These are phyloP conservation scores for Fusarium sp. DNA, from an alignment of 2,329 filamentous ascomycete genomes.

Conservation along the genomic window DNA sequence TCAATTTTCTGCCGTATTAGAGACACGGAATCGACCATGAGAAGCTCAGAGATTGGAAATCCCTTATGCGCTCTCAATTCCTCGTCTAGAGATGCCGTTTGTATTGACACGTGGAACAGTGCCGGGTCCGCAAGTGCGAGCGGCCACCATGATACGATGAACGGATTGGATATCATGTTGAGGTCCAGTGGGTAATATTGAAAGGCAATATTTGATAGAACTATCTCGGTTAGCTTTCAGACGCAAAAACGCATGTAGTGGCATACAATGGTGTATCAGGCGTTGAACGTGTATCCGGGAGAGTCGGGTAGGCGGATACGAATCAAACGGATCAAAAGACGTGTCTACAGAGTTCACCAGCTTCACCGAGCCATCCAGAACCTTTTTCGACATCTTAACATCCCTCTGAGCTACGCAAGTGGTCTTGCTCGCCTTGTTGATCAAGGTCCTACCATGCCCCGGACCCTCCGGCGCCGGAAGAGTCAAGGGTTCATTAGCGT, in stretches of 20 bases:
- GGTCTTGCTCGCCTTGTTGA: not conserved
- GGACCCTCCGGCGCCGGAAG: slow-evolving; percentile 26
- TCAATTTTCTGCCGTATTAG: slow-evolving; percentile 63
- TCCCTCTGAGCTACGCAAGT: not conserved
- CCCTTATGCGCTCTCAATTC: slow-evolving; percentile 64
- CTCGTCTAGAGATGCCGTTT: slow-evolving; percentile 68
- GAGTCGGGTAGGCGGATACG: slow-evolving; percentile 65
- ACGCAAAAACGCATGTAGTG: not conserved
- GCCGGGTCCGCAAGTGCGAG: slow-evolving; percentile 66
- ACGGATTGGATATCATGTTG: slow-evolving; percentile 64
- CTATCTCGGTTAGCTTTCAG: slow-evolving; percentile 49
- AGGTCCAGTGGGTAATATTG: slow-evolving; percentile 70
- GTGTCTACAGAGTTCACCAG: slow-evolving; percentile 44
- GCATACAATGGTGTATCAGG: slow-evolving; percentile 66
- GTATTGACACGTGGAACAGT: slow-evolving; percentile 69
- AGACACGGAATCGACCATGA: slow-evolving; percentile 68
- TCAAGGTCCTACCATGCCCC: not conserved
- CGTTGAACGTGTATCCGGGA: slow-evolving; percentile 63
- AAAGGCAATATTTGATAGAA: slow-evolving; percentile 68
- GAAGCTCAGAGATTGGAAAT: slow-evolving; percentile 63
- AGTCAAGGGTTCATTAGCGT: slow-evolving; percentile 65
- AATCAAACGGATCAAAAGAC: slow-evolving; percentile 66
- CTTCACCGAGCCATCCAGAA: slow-evolving; percentile 4
- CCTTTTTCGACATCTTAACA: not conserved
- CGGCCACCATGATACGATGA: slow-evolving; percentile 71